Base-by-base conservation (phyloP, 768 basidiomycete genomes). In the Kwoniella mangroviensis region DNA sequence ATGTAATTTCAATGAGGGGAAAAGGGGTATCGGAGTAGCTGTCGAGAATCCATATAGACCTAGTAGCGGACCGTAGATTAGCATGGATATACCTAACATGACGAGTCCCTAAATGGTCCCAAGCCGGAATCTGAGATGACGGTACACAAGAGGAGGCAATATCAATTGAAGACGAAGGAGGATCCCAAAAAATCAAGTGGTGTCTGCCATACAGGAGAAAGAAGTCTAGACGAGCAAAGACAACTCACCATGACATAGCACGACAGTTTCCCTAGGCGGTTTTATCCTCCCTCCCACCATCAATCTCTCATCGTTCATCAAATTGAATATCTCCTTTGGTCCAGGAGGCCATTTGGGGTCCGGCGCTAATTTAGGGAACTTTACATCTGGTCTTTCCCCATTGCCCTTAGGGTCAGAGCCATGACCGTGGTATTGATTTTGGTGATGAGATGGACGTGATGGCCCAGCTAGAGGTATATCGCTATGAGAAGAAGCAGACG, bases 11-110 rank as follows among this genome's bases (percentile, higher is more conserved):
- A 95, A 86, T 54, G 89, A 88, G 0, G 94, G 93, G 76, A 94
- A 92, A 12, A 90, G 86, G 0, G 88, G 85, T 62, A 83, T 82
- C 0, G 93, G 93, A 1, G 94, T 94, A 41, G 91, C 88, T 0
- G 93, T 90, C 76, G 96, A 94, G 79, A 97, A 99, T 6, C 96
- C 96, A 77, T 99, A 98, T 1, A 98, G 85, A 21, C 96, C 94
- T 92, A 17, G 76, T 12, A 22, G 11, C 19, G 34, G 2, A 56
- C 34, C 34, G 6, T 34, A 34, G 34, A 1, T 34, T 7, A 34
- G 34, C 34, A 34, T 34, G 6, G 34, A 7, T 34, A 34, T 7
- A 5, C 34, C 6, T 34, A 7, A 34, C 34, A 34, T 34, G 9
- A 7, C 4, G 34, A 34, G 34, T 34, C 34, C 34, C 9, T 1